Conservation (phyloP, 2,329 filamentous ascomycete species). For the Diaporthe amygdali region DNA sequence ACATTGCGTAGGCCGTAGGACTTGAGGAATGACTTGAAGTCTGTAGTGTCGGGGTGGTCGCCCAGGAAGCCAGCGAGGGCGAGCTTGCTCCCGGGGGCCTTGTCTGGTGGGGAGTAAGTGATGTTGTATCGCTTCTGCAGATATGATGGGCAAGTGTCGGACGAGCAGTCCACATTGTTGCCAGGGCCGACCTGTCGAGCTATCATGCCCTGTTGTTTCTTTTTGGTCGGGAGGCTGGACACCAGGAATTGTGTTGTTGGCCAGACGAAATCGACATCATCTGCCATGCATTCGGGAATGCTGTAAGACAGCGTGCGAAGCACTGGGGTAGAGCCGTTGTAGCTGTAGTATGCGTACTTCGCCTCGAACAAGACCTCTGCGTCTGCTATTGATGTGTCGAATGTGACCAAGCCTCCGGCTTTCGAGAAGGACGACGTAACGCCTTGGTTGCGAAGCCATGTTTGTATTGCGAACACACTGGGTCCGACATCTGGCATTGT, state of each 20-base stretch:
- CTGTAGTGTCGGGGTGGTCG: neutral
- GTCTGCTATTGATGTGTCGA: neutral
- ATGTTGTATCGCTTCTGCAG: slow-evolving; percentile 54
- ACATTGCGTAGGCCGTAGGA: neutral
- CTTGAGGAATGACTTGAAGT: neutral
- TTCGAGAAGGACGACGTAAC: neutral
- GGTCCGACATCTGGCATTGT: neutral
- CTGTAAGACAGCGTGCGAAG: slow-evolving; percentile 64
- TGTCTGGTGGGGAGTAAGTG: neutral
- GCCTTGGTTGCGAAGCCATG: neutral
- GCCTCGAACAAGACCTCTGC: neutral
- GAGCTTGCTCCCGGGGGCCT: neutral
- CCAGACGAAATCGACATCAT: slow-evolving; percentile 65
- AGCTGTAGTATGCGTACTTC: neutral
- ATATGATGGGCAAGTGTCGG: slow-evolving; percentile 50
- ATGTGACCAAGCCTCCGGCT: neutral
- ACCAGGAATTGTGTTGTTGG: slow-evolving; percentile 64
- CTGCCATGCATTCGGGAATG: slow-evolving; percentile 58
- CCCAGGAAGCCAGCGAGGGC: slow-evolving; percentile 10
- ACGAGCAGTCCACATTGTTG: slow-evolving; percentile 36
- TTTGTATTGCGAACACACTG: neutral
- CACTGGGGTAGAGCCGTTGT: neutral
- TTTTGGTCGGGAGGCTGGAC: slow-evolving; percentile 6
- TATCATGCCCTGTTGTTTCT: slow-evolving; percentile 25
- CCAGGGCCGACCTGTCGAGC: neutral